Evolutionary conservation across 75 land plant genomes (phyloP), one percentile per base, ranked within the genome.

Genomic region (Cunninghamia lanceolata): DNA sequence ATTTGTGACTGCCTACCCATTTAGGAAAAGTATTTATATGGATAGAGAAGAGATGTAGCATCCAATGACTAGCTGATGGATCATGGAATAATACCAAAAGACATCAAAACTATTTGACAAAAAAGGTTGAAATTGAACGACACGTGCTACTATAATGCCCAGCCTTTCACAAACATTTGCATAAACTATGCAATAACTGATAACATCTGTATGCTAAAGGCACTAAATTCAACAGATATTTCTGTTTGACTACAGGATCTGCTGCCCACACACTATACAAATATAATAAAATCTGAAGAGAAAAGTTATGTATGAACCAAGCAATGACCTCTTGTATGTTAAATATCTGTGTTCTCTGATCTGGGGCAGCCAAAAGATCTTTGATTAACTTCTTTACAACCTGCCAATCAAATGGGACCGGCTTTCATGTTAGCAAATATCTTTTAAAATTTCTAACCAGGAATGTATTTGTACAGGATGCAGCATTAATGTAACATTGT

Each of bases 281-380:
- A 25, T 59, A 59, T 25, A 59, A 59, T 25, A 59, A 59, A 59
- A 4, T n/a, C 25, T 59, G n/a, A 59, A 59, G n/a, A 59, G 5
- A 59, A 59, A 32, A 30, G 32, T 32, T 71, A 32, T 10, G 11
- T 1, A 71, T 71, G 36, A 71, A 71, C 75, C 36, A 71, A 34
- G 75, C 9, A 71, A 71, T 71, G 34, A 94, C 95, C 93, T 94
- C 95, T 42, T 90, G 73, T 85, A 92, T 89, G 42, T 89, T 88
- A 54, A 63, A 82, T 47, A 94, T 94, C 2, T 54, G 82, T 36
- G 89, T 70, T 52, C 14, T 71, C 85, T 94, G 95, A 50, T 45
- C 90, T 85, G 93, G 95, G 17, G 95, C 88, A 83, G 93, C 89
- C 76, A 89, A 94, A 14, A 87, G 79, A 84, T 90, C 81, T 21